These are phyloP conservation scores for Trichoderma lentiforme DNA, from an alignment of 2,329 filamentous ascomycete genomes.

Conservation along the genomic window DNA sequence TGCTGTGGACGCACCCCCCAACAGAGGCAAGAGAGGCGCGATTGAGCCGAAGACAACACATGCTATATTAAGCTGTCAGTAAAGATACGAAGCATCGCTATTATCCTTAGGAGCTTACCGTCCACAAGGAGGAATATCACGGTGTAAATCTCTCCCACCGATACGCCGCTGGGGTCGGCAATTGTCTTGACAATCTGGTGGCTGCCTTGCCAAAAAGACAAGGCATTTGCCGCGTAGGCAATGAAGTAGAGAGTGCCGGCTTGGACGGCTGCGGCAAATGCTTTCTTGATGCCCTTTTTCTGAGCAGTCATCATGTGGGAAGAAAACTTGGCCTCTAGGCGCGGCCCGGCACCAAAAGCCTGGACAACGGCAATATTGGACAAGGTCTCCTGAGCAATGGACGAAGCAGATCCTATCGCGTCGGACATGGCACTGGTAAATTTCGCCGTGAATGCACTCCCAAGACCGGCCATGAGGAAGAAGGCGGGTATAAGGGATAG, in stretches of 20 bases:
- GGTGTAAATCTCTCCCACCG: slow-evolving; percentile 54
- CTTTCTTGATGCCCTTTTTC: slow-evolving; percentile 55
- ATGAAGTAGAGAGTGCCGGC: slow-evolving; percentile 64
- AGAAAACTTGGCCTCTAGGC: slow-evolving; percentile 59
- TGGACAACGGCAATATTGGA: slow-evolving; percentile 61
- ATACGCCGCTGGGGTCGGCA: slow-evolving; percentile 33
- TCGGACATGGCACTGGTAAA: slow-evolving; percentile 50
- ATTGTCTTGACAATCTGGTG: slow-evolving; percentile 44
- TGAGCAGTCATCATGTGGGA: slow-evolving; percentile 48
- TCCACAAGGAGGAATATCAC: slow-evolving; percentile 64
- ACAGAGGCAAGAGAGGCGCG: slow-evolving; percentile 60
- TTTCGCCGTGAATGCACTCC: slow-evolving; percentile 52
- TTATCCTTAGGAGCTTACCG: slow-evolving; percentile 34
- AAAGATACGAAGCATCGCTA: not conserved
- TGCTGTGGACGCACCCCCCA: slow-evolving; percentile 55
- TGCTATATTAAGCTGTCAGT: slow-evolving; percentile 30
- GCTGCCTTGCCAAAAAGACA: slow-evolving; percentile 67
- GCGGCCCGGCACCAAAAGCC: slow-evolving; percentile 57
- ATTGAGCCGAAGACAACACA: slow-evolving; percentile 62
- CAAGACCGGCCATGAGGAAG: slow-evolving; percentile 55
- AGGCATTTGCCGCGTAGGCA: slow-evolving; percentile 62
- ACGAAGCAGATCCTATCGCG: slow-evolving; percentile 55
- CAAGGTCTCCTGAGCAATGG: slow-evolving; percentile 60
- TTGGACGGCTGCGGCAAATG: slow-evolving; percentile 53
- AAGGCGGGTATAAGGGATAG: slow-evolving; percentile 62